These are phyloP conservation scores for Evernia prunastri DNA, from an alignment of 495 filamentous ascomycete genomes.

Conservation along the genomic window DNA sequence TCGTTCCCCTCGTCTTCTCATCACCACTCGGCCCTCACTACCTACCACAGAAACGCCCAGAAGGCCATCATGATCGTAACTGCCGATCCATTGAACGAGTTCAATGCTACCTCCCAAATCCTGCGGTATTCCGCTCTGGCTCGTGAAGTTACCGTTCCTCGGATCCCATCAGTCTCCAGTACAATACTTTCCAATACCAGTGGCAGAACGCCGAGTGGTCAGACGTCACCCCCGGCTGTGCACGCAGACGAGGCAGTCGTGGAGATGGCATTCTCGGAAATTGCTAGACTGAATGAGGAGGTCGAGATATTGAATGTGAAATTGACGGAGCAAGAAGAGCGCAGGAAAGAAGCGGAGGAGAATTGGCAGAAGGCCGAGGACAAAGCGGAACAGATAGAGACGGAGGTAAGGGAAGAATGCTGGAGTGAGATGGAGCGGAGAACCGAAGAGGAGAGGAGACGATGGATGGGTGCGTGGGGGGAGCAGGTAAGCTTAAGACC, in stretches of 20 bases:
- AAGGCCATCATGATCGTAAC: slow-evolving; percentile 95
- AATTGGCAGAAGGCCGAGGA: slow-evolving; percentile 56
- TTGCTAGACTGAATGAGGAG: slow-evolving; percentile 65
- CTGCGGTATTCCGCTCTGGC: slow-evolving; percentile 91
- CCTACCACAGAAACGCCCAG: slow-evolving; percentile 54
- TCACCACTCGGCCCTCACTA: slow-evolving; percentile 38
- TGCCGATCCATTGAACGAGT: slow-evolving; percentile 88
- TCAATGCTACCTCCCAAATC: slow-evolving; percentile 94
- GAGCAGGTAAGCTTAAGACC: slow-evolving; percentile 52
- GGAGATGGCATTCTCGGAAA: slow-evolving; percentile 66
- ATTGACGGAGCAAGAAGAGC: slow-evolving; percentile 56
- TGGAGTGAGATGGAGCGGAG: slow-evolving; percentile 76
- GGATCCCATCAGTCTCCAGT: slow-evolving; percentile 68
- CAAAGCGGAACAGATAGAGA: slow-evolving; percentile 64
- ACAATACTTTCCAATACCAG: slow-evolving; percentile 48
- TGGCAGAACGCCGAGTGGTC: slow-evolving; percentile 38
- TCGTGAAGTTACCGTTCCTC: slow-evolving; percentile 85
- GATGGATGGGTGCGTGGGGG: slow-evolving; percentile 70
- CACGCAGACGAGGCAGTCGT: slow-evolving; percentile 56
- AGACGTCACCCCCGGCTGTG: slow-evolving; percentile 43
- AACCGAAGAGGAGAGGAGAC: slow-evolving; percentile 62
- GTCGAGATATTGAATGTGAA: slow-evolving; percentile 56
- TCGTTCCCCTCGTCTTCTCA: slow-evolving; percentile 69
- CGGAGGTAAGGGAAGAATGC: slow-evolving; percentile 84
- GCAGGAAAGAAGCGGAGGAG: slow-evolving; percentile 51